Percentiles rank a stretch among this genome's conserved stretches.
Evolutionary conservation across 257 asterid species (phyloP).

Genomic region (Ophiorrhiza pumila): DNA sequence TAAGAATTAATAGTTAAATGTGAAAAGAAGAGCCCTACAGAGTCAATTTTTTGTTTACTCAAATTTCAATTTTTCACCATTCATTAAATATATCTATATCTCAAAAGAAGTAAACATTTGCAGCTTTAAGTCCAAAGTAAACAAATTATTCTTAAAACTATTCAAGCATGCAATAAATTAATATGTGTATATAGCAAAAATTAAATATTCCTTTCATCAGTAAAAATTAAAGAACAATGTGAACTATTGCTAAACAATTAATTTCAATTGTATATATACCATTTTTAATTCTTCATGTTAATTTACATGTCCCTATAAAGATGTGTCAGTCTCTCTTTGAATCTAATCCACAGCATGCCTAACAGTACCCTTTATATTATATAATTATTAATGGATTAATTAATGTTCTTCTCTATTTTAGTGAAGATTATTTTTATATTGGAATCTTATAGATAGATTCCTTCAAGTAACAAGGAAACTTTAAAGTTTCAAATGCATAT

Average conservation of each 20-base stretch:
- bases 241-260: conserved; percentile 1
- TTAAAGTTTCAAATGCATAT: neutral
- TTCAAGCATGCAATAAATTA: conserved; percentile 36
- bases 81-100: conserved; percentile 1
- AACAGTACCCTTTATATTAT: neutral
- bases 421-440: neutral
- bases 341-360: conserved; percentile 22
- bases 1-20: too few relatives aligned
- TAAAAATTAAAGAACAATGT: neutral
- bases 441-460: conserved; percentile 1
- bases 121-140: conserved; percentile 2
- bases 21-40: neutral
- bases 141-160: neutral
- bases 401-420: neutral
- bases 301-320: conserved; percentile 27
- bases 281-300: neutral
- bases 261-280: neutral
- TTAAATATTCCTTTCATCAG: too few relatives aligned
- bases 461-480: conserved; percentile 15
- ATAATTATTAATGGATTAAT: neutral
- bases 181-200: too few relatives aligned
- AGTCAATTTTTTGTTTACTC: neutral
- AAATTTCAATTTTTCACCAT: neutral
- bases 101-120: conserved; percentile 27
- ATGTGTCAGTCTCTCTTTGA: conserved; percentile 6